Conservation (phyloP, 352 stramenopile genomes). For the Plasmopara viticola region DNA sequence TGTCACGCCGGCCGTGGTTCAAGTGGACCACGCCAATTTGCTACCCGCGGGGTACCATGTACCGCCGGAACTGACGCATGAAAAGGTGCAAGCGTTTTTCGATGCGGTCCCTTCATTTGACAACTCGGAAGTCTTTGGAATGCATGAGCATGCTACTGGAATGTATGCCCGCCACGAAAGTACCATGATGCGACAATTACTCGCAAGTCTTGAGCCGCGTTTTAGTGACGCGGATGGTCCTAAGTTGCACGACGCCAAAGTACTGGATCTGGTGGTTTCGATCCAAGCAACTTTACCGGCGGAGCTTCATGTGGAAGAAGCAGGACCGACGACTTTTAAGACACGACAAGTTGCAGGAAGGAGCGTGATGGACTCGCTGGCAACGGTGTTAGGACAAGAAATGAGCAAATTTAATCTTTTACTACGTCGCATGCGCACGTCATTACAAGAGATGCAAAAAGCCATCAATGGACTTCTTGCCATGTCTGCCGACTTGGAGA, state of each 20-base stretch:
- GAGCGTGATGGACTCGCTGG: constrained; percentile 88
- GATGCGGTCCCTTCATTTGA: constrained; percentile 77
- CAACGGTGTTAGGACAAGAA: constrained; percentile 90
- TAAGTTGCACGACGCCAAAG: constrained; percentile 77
- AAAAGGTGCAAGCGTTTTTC: constrained; percentile 77
- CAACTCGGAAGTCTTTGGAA: constrained; percentile 92
- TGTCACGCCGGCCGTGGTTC: constrained; percentile 82
- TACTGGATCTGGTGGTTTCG: constrained; percentile 67
- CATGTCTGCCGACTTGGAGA: constrained; percentile 94
- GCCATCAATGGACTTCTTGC: constrained; percentile 87
- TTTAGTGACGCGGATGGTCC: constrained; percentile 56
- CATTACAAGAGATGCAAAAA: constrained; percentile 72
- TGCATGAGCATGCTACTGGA: constrained; percentile 95
- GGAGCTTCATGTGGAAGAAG: constrained; percentile 79
- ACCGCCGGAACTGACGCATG: constrained; percentile 40
- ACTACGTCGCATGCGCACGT: constrained; percentile 74
- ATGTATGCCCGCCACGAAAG: constrained; percentile 92
- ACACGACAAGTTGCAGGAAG: constrained; percentile 71
- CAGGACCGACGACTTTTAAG: constrained; percentile 89
- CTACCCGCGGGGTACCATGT: constrained; percentile 84
- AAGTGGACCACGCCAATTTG: constrained; percentile 79
- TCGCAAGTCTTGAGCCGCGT: constrained; percentile 87
- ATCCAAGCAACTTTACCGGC: constrained; percentile 56
- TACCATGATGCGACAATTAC: constrained; percentile 80
- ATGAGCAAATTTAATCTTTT: constrained; percentile 94